Percentiles rank a stretch among this genome's conserved stretches.
These are phyloP conservation scores for Rhizopogon rudus DNA, from an alignment of 768 basidiomycete genomes.

Conservation along the genomic window DNA sequence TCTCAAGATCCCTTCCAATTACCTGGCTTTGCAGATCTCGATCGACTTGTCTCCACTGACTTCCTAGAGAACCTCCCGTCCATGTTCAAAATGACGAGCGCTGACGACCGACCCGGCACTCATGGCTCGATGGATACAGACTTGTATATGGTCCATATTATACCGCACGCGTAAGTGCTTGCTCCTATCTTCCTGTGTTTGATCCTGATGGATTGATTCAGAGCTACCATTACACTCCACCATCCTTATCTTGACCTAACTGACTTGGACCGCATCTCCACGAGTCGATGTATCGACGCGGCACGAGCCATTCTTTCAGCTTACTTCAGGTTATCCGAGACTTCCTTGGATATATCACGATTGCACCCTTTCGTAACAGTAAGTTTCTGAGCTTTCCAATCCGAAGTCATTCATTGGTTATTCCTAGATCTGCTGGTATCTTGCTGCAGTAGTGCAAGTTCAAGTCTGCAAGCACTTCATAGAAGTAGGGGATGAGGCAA, in stretches of 20 bases:
- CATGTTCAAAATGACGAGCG: slow-evolving; percentile 49
- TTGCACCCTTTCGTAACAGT: slow-evolving; percentile 83
- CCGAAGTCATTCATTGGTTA: slow-evolving; percentile 10
- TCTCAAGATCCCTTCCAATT: slow-evolving; percentile 68
- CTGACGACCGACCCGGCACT: slow-evolving; percentile 53
- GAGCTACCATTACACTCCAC: slow-evolving; percentile 85
- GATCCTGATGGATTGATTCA: slow-evolving; percentile 23
- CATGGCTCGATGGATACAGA: slow-evolving; percentile 67
- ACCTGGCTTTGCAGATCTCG: slow-evolving; percentile 65
- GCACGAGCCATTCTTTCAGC: slow-evolving; percentile 70
- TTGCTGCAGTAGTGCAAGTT: slow-evolving; percentile 82
- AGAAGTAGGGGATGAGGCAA: slow-evolving; percentile 67
- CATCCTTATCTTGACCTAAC: slow-evolving; percentile 78
- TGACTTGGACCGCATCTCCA: slow-evolving; percentile 60
- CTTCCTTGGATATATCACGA: slow-evolving; percentile 74
- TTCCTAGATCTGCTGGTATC: slow-evolving; percentile 81
- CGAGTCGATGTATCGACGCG: slow-evolving; percentile 66
- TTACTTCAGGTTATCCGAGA: slow-evolving; percentile 75
- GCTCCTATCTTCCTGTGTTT: slow-evolving; percentile 5
- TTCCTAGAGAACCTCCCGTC: slow-evolving; percentile 72
- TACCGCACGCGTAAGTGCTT: slow-evolving; percentile 74
- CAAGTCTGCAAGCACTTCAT: slow-evolving; percentile 86
- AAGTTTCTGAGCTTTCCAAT: slow-evolving; percentile 23
- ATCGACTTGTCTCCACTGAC: slow-evolving; percentile 58
- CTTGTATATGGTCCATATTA: slow-evolving; percentile 80